A percentile compares a stretch with the other conserved stretches of the same genome.
phyloP scores from a whole-genome alignment of 805 yeast species.

The Schwanniomyces vanrijiae region DNA sequence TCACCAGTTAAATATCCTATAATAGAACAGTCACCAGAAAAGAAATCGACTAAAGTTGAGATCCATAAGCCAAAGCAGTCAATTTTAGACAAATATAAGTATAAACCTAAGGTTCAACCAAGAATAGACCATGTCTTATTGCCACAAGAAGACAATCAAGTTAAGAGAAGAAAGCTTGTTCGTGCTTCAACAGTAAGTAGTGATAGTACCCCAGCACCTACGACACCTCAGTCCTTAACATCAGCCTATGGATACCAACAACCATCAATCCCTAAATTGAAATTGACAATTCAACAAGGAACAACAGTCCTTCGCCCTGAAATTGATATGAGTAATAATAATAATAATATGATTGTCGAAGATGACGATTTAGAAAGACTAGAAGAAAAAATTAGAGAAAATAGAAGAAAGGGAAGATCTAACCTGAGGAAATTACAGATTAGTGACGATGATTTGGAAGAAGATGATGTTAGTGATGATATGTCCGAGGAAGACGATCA shows the following conservation, averaged over 20 bases:
- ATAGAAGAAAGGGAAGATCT: constrained; percentile 21
- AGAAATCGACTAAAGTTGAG: constrained; percentile 38
- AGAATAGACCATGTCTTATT: constrained; percentile 23
- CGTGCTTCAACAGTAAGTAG: constrained; percentile 26
- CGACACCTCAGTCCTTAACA: constrained; percentile 4
- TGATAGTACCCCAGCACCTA: constrained; percentile 8
- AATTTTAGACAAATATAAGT: constrained; percentile 42
- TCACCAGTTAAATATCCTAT: constrained; percentile 17
- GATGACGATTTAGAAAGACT: constrained; percentile 39
- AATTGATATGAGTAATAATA: constrained; percentile 9
- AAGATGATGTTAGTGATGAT: constrained; percentile 48
- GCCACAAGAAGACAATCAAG: constrained; percentile 9
- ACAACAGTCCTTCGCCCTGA: constrained; percentile 7
- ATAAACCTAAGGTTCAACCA: constrained; percentile 30
- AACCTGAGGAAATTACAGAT: constrained; percentile 8
- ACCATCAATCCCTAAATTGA: constrained; percentile 8
- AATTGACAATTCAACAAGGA: constrained; percentile 7
- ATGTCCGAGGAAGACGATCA: constrained; percentile 47
- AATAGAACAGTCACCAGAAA: constrained; percentile 8
- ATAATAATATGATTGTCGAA: constrained; percentile 12
- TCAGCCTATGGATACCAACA: constrained; percentile 10
- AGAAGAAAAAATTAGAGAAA: constrained; percentile 39
- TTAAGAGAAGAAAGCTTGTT: constrained; percentile 36
- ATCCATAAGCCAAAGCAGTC: constrained; percentile 39
- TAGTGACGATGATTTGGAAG: constrained; percentile 43